Base-by-base conservation (phyloP, 2,329 filamentous ascomycete species). In the Xenosphaeropsis pyriputrescens region DNA sequence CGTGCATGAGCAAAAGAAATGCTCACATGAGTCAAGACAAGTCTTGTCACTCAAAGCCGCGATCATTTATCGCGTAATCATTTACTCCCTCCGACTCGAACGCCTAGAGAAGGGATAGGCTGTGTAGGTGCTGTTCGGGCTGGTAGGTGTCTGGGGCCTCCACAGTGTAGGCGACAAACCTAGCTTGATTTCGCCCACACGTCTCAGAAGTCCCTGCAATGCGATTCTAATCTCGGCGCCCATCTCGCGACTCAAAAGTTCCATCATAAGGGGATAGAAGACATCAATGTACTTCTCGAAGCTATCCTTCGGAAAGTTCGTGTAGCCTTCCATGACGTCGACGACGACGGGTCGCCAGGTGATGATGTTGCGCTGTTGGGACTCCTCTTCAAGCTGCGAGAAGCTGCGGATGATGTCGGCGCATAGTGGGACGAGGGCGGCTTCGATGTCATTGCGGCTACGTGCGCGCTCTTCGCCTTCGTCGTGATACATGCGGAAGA, bases 321-420 rank as follows among this genome's bases (percentile, higher is more conserved):
- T 78, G 56, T 89, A 96, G 1, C 91, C 91, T 53, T 98, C 89
- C 8, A 99, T 67, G 7, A 98, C 91, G 54, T 94, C 91, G 14
- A 98, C 86, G 2, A 99, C 91, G 1, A 98, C 91, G 0, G 91
- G 91, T 14, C 91, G 72, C 91, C 91, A 99, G 1, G 93, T 93
- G 18, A 93, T 75, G 39, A 98, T 94, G 58, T 98, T 98, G 39
- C 91, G 73, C 55, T 96, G 88, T 59, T 98, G 91, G 18, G 85
- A 93, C 54, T 98, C 93, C 57, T 95, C 88, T 53, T 96, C 91
- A 3, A 98, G 75, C 4, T 70, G 67, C 9, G 85, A 76, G 57
- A 93, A 99, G 12, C 79, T 80, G 29, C 75, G 72, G 43, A 98
- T 80, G 45, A 99, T 94, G 57, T 98, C 91, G 51, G 82, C 85